A percentile compares a stretch with the other conserved stretches of the same genome.
These are phyloP conservation scores for Endoconidiophora laricicola DNA, from an alignment of 2,329 filamentous ascomycete species.

Conservation along the genomic window DNA sequence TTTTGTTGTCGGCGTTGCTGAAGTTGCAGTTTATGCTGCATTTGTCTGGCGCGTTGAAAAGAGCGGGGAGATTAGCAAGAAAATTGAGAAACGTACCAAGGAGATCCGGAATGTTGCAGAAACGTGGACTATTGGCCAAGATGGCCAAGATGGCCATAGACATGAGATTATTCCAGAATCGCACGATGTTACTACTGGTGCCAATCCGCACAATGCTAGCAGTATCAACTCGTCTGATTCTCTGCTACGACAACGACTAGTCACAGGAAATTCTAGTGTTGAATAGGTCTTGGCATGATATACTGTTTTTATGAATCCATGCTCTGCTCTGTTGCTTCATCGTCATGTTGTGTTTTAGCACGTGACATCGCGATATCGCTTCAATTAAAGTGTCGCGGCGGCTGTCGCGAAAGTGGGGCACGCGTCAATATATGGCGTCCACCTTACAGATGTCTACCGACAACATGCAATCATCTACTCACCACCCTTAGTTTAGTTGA, in stretches of 20 bases:
- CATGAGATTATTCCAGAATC: not conserved
- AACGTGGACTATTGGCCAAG: conserved; percentile 47
- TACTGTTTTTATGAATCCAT: not conserved
- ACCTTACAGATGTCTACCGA: not conserved
- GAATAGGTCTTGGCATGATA: not conserved
- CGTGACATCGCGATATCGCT: conserved; percentile 12
- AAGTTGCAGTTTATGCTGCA: conserved; percentile 60
- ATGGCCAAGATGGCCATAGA: conserved; percentile 15
- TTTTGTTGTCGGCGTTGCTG: conserved; percentile 53
- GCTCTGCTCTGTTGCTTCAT: not conserved
- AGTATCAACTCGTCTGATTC: not conserved
- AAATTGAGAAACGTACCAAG: conserved; percentile 22
- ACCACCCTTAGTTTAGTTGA: not conserved
- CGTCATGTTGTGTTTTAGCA: not conserved
- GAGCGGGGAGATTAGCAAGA: conserved; percentile 45
- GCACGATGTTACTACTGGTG: not conserved
- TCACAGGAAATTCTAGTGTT: not conserved
- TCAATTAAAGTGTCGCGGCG: conserved; percentile 6
- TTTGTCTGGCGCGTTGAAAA: conserved; percentile 57
- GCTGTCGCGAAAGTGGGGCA: conserved; percentile 10
- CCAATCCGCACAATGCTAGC: not conserved
- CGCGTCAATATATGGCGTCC: not conserved
- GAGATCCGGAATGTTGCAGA: conserved; percentile 55
- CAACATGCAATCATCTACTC: not conserved
- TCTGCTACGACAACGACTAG: not conserved